phyloP scores from a whole-genome alignment of 169 alveolate species.

The Cryptosporidium parvum region DNA sequence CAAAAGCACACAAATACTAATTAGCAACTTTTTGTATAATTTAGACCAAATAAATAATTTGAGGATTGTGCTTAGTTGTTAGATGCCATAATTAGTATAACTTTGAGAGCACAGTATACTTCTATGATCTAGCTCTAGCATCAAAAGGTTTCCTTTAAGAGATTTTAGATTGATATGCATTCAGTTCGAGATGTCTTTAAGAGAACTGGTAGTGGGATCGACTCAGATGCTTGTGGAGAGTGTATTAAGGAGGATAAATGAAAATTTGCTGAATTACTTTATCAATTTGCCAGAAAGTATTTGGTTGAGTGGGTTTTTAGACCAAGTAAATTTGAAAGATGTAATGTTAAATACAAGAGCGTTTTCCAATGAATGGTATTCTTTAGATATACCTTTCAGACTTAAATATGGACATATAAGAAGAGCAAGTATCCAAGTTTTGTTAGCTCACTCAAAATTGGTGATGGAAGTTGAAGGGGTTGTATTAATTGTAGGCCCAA shows the following conservation, averaged over 20 bases:
- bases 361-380: conserved; percentile 72
- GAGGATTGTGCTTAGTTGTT: neutral
- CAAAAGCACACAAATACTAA: conserved; percentile 31
- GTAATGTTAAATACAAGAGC: conserved; percentile 73
- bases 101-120: neutral
- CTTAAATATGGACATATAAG: conserved; percentile 70
- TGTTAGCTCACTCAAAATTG: conserved; percentile 63
- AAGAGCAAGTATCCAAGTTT: conserved; percentile 69
- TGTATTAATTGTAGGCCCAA: conserved; percentile 68
- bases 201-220: conserved; percentile 70
- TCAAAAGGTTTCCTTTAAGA: neutral
- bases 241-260: conserved; percentile 73
- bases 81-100: neutral
- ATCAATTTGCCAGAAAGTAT: conserved; percentile 73
- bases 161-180: conserved; percentile 33
- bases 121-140: neutral
- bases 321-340: conserved; percentile 61
- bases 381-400: conserved; percentile 70
- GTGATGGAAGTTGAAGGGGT: conserved; percentile 71
- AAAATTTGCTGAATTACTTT: conserved; percentile 50
- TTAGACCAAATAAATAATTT: neutral
- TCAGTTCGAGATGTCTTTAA: conserved; percentile 41
- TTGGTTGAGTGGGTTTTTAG: conserved; percentile 73
- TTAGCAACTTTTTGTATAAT: neutral
- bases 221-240: conserved; percentile 75